These are phyloP conservation scores for Pyrenopolyporus hunteri DNA, from an alignment of 495 filamentous ascomycete genomes.

Conservation along the genomic window DNA sequence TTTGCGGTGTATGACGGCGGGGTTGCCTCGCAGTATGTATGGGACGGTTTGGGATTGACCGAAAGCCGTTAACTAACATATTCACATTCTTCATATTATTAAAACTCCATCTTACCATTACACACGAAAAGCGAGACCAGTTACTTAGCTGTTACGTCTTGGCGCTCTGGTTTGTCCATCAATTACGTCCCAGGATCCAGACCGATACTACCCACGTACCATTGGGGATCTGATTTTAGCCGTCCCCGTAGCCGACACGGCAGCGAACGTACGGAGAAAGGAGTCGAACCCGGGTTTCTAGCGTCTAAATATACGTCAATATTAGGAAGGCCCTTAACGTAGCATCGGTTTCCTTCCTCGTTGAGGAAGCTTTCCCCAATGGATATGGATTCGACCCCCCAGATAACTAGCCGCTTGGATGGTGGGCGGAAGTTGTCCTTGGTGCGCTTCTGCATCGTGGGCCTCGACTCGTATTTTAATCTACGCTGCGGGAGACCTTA, in stretches of 20 bases:
- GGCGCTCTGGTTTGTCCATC: too few relatives aligned
- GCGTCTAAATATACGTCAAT: neutral
- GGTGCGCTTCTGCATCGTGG: conserved; percentile 28
- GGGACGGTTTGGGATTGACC: too few relatives aligned
- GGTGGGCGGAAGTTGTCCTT: conserved; percentile 9
- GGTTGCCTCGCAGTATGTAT: too few relatives aligned
- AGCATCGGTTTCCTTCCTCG: conserved; percentile 5
- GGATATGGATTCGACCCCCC: neutral
- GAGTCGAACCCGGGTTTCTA: neutral
- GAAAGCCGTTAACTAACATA: too few relatives aligned
- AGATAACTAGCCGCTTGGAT: neutral
- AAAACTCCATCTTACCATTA: too few relatives aligned
- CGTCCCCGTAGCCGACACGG: conserved; percentile 12
- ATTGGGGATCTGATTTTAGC: too few relatives aligned
- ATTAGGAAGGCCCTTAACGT: conserved; percentile 8
- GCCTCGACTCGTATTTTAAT: conserved; percentile 27
- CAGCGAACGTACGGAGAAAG: neutral
- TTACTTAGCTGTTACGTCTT: too few relatives aligned
- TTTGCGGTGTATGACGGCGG: too few relatives aligned
- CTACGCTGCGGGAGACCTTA: conserved; percentile 21
- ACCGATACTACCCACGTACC: too few relatives aligned
- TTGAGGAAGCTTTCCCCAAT: conserved; percentile 1
- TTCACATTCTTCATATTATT: too few relatives aligned
- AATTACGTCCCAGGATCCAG: too few relatives aligned
- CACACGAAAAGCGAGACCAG: too few relatives aligned